These are phyloP conservation scores for Fraxinus dipetala DNA, from an alignment of 305 asterid genomes.

Conservation along the genomic window DNA sequence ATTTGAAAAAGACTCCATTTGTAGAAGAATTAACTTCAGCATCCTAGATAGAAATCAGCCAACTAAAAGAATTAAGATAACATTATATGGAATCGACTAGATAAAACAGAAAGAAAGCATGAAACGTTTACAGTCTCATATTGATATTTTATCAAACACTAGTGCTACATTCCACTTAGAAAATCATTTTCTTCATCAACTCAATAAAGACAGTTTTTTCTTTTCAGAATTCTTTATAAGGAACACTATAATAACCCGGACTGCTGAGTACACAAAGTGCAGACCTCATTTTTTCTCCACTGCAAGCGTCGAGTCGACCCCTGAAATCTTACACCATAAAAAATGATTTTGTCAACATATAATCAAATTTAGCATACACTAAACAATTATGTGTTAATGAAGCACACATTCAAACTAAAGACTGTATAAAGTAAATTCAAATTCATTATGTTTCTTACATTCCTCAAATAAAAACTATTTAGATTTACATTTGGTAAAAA, in stretches of 20 bases:
- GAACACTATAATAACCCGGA: not conserved
- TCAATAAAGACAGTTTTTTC: not conserved
- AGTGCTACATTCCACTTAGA: slow-evolving; percentile 4
- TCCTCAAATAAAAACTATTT: no score
- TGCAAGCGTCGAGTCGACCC: no score
- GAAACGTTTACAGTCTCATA: not conserved
- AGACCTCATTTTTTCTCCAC: no score
- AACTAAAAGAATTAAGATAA: not conserved
- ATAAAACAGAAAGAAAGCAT: not conserved
- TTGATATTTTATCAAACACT: slow-evolving; percentile 45
- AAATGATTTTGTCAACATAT: no score
- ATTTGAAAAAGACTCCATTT: no score
- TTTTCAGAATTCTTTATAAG: not conserved
- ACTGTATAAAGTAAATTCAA: no score
- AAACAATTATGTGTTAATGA: no score
- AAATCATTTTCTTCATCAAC: not conserved
- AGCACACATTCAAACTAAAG: no score
- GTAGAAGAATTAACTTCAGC: not conserved
- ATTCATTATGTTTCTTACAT: no score
- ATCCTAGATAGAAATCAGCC: not conserved
- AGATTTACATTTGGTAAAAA: no score
- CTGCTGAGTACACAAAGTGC: not conserved
- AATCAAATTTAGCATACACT: no score
- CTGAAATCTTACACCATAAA: no score
- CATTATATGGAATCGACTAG: not conserved